These are phyloP conservation scores for Leptographium wingfieldii DNA, from an alignment of 2,329 filamentous ascomycete species.

Conservation along the genomic window DNA sequence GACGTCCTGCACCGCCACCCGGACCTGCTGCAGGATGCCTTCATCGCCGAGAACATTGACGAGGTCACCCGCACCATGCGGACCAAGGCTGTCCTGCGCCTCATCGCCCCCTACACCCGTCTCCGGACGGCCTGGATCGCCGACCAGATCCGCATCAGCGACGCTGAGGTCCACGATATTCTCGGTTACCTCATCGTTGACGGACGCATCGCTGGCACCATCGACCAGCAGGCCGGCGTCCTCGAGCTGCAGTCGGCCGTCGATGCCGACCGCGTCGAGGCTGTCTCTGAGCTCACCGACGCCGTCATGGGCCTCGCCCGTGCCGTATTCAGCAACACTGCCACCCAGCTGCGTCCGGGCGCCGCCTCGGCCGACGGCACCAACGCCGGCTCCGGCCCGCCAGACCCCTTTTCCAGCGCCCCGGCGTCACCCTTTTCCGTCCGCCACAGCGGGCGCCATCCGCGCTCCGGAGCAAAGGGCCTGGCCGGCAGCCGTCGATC, in stretches of 20 bases:
- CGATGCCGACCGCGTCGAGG: conserved; percentile 61
- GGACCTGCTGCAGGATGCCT: conserved; percentile 80
- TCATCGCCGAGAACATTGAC: conserved; percentile 98
- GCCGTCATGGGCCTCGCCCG: conserved; percentile 58
- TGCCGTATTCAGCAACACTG: conserved; percentile 64
- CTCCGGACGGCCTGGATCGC: conserved; percentile 85
- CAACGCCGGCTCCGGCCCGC: background rate
- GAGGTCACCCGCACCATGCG: conserved; percentile 98
- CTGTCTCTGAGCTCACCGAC: conserved; percentile 59
- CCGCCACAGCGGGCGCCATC: background rate
- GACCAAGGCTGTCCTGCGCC: conserved; percentile 84
- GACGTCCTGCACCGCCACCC: conserved; percentile 74
- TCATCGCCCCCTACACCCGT: conserved; percentile 88
- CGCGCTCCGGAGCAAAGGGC: background rate
- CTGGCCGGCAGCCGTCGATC: background rate
- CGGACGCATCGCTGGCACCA: conserved; percentile 72
- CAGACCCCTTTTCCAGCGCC: background rate
- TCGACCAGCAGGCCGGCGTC: conserved; percentile 77
- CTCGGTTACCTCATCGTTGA: conserved; percentile 90
- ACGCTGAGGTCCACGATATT: conserved; percentile 85
- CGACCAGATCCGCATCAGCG: conserved; percentile 72
- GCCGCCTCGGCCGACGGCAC: background rate
- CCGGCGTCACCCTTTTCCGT: background rate
- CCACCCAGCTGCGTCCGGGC: conserved; percentile 42
- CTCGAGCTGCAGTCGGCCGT: conserved; percentile 65